These are phyloP conservation scores for Trichosporon sp. DNA, from an alignment of 1,284 basidiomycete genomes.

Conservation along the genomic window DNA sequence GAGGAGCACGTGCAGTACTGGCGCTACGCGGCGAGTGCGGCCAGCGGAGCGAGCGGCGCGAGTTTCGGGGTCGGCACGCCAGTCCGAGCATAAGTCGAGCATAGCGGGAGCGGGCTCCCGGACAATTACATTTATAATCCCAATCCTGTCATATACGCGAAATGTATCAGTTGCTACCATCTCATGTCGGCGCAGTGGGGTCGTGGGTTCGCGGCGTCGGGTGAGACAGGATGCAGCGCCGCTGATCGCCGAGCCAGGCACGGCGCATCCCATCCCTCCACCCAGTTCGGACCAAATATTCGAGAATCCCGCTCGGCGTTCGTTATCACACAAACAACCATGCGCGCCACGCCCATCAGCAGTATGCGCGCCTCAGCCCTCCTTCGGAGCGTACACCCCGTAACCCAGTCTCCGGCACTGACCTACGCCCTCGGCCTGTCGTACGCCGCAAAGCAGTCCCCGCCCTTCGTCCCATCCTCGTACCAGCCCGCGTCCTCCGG, in stretches of 20 bases:
- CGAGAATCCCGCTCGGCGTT: not conserved
- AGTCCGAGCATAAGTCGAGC: not conserved
- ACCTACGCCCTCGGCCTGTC: conserved; percentile 52
- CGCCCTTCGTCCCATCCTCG: conserved; percentile 46
- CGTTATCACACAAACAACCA: not conserved
- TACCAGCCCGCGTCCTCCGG: conserved; percentile 27
- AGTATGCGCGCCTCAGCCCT: too few relatives aligned
- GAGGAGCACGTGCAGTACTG: conserved; percentile 30
- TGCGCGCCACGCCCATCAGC: not conserved
- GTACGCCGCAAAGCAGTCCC: conserved; percentile 54
- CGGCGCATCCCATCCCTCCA: not conserved
- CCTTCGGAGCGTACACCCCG: conserved; percentile 19
- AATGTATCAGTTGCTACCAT: conserved; percentile 1
- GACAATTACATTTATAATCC: not conserved
- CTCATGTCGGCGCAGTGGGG: not conserved
- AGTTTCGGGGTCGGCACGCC: not conserved
- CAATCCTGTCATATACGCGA: conserved; percentile 1
- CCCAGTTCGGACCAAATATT: conserved; percentile 10
- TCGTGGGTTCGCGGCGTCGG: not conserved
- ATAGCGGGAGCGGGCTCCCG: not conserved
- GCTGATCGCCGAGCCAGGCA: conserved; percentile 12
- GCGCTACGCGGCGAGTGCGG: conserved; percentile 14
- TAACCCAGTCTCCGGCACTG: conserved; percentile 32
- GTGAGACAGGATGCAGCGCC: not conserved
- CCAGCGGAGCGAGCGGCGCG: not conserved